Percentiles rank a stretch among this genome's conserved stretches.
phyloP scores from a whole-genome alignment of 139 green algal species.

The Yamagishiella unicocca region DNA sequence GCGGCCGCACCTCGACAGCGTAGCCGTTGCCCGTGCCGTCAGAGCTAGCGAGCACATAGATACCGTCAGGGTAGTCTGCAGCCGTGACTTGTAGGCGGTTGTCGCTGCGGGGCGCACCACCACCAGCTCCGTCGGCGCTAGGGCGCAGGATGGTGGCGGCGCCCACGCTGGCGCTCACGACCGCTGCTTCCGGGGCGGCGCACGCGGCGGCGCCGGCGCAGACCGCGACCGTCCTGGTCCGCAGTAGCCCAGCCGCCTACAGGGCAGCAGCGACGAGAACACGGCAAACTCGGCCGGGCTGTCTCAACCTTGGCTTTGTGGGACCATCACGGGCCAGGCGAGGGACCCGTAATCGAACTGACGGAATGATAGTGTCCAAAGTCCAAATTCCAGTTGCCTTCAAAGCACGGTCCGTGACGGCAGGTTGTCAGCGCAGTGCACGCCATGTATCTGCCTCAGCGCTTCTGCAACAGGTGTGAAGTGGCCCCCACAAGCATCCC shows the following conservation, averaged over 20 bases:
- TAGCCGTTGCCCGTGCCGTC: constrained; percentile 1
- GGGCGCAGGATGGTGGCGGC: background rate
- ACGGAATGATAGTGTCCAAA: background rate
- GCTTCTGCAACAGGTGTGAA: background rate
- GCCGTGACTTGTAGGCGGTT: background rate
- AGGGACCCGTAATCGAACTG: background rate
- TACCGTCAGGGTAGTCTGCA: background rate
- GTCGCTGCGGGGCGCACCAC: background rate
- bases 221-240: background rate
- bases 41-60: background rate
- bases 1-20: background rate
- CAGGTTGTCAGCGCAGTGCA: background rate
- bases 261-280: background rate
- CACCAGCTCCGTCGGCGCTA: background rate
- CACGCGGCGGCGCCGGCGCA: background rate
- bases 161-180: background rate
- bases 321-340: background rate
- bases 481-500: background rate
- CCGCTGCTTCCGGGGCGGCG: background rate
- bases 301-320: background rate
- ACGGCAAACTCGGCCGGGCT: too few species aligned
- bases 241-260: background rate
- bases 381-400: background rate
- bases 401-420: too few species aligned
- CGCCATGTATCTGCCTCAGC: background rate